Percentiles rank a stretch among this genome's conserved stretches.
Conservation (phyloP, 116 monocot species). For the Trichopus zeylanicus region DNA sequence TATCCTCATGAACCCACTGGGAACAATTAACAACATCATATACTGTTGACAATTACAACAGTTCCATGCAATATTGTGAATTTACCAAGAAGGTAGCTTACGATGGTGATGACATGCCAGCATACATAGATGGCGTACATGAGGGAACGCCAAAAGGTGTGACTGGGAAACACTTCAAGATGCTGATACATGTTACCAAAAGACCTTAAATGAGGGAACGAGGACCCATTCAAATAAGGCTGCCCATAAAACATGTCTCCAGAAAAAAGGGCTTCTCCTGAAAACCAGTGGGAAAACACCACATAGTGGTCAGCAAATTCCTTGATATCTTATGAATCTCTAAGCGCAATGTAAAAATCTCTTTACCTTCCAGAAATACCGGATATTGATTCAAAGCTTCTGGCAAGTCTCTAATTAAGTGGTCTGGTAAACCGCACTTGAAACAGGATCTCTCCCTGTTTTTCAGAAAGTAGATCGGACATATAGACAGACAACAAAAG, state of each 20-base stretch:
- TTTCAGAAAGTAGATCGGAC: background rate
- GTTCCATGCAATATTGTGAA: too few relatives aligned
- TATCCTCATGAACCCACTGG: slow-evolving; percentile 44
- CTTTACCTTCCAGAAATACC: slow-evolving; percentile 19
- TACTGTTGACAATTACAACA: too few relatives aligned
- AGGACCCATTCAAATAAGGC: slow-evolving; percentile 37
- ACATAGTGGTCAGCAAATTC: background rate
- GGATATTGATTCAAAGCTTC: slow-evolving; percentile 23
- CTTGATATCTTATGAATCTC: background rate
- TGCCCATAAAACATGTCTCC: slow-evolving; percentile 41
- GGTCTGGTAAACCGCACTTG: slow-evolving; percentile 67
- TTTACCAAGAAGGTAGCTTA: slow-evolving; percentile 24
- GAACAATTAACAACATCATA: too few relatives aligned
- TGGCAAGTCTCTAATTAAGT: slow-evolving; percentile 68
- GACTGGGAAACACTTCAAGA: slow-evolving; percentile 22
- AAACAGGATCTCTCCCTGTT: slow-evolving; percentile 54
- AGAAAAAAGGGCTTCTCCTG: slow-evolving; percentile 23
- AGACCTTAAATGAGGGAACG: slow-evolving; percentile 26
- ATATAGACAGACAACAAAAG: background rate
- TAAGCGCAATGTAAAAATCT: background rate
- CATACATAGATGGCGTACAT: slow-evolving; percentile 49
- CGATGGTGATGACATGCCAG: slow-evolving; percentile 38
- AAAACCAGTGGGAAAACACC: slow-evolving; percentile 5
- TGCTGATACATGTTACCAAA: slow-evolving; percentile 33
- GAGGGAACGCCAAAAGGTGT: slow-evolving; percentile 32